Evolutionary conservation across 768 basidiomycete species (phyloP), one percentile per base, ranked within the genome.

Genomic region (Gloeopeniophorella convolvens): DNA sequence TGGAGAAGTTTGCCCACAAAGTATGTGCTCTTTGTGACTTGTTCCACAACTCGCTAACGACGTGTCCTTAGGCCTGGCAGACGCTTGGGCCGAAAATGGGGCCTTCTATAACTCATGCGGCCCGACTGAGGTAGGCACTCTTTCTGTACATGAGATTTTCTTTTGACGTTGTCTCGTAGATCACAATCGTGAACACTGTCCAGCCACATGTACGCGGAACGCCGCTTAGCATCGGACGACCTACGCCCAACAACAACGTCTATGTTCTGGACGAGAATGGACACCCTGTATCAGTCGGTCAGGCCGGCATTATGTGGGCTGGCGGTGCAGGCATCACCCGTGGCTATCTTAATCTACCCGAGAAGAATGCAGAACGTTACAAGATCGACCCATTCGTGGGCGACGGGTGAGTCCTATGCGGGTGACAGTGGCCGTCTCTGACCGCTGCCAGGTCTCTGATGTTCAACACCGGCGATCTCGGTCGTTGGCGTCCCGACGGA

Each of bases 401-500:
- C 48, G 66, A 73, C 58, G 72, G 76, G 74, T 77, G 48, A 50
- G 74, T 59, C 15, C 10, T 8, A 11, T 34, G n/a, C n/a, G n/a
- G n/a, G n/a, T n/a, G n/a, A n/a, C n/a, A n/a, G n/a, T n/a, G n/a
- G n/a, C n/a, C n/a, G n/a, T n/a, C n/a, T n/a, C n/a, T n/a, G n/a
- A n/a, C n/a, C n/a, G n/a, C n/a, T n/a, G n/a, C n/a, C 42, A 57
- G 51, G 12, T 47, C 37, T 31, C 55, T 73, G 60, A 83, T 83
- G 80, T 82, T 79, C 61, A 80, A 80, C 54, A 83, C 80, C 20
- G 78, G 79, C 1, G 80, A 81, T 60, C 68, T 83, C 12, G 78
- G 78, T 20, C 68, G 73, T 39, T 80, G 78, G 78, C 63, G 68
- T 35, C 56, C 65, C 5, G 74, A 77, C 50, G 80, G 80, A 2